Evolutionary conservation across 768 basidiomycete genomes (phyloP), one percentile per base, ranked within the genome.

Genomic region (Termitomyces sp.): DNA sequence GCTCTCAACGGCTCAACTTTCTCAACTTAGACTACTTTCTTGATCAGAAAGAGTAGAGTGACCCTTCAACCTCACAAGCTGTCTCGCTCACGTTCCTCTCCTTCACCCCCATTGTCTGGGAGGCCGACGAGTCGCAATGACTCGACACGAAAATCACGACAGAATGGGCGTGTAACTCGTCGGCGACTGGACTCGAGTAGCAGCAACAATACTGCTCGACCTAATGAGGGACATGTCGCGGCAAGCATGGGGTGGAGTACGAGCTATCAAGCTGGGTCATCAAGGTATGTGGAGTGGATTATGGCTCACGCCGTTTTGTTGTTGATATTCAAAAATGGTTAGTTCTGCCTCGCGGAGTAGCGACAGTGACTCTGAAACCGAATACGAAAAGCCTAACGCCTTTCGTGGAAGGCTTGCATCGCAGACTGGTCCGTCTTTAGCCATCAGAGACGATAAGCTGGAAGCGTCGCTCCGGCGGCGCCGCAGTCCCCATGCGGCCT

Each of bases 221-320:
- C 70, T 29, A 57, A 52, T 29, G 39, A 62, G 3, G 65, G 58
- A 50, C 68, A 62, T 54, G 56, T 58, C 45, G 53, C 55, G 44
- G 69, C 72, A 57, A 71, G 70, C 58, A 66, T 84, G 63, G 90
- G 86, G 63, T 84, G 90, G 85, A 93, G 89, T 66, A 92, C 90
- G 13, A 92, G 90, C 63, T 93, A 93, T 72, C 87, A 91, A 58
- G 91, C 86, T 29, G 91, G 91, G 46, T 90, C 90, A 34, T 92
- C 90, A 10, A 84, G 87, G 89, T 88, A 65, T 60, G 81, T 65
- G 41, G n/a, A 24, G 16, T 36, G 59, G 20, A 54, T 50, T 2
- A 31, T 41, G 31, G 39, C 22, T 48, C 51, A 51, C 28, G 39
- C 39, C 45, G 41, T 36, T 51, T 29, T n/a, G 18, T n/a, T 34